Percentiles rank a stretch among this genome's conserved stretches.
Evolutionary conservation across 1,284 basidiomycete genomes (phyloP).

Genomic region (Ustilago trichophora): DNA sequence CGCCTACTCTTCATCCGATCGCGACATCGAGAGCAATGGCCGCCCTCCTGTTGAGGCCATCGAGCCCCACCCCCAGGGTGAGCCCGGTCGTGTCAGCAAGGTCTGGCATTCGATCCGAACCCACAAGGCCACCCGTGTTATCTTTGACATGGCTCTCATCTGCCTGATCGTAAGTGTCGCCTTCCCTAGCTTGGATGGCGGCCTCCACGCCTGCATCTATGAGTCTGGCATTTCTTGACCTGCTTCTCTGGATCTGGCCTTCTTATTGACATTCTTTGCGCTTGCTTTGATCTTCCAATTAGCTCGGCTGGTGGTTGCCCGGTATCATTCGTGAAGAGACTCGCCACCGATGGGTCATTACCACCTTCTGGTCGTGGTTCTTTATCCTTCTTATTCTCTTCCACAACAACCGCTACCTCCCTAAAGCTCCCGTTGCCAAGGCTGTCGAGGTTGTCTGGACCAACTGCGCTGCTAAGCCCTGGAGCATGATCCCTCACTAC

Average conservation of each 20-base stretch:
- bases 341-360: constrained; percentile 51
- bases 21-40: constrained; percentile 45
- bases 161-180: constrained; percentile 21
- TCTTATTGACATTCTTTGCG: background rate
- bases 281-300: background rate
- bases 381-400: constrained; percentile 62
- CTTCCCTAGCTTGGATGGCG: background rate
- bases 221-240: background rate
- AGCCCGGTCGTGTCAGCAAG: constrained; percentile 39
- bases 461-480: constrained; percentile 43
- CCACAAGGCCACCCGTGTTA: constrained; percentile 36
- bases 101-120: constrained; percentile 36
- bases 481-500: constrained; percentile 51
- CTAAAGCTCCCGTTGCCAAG: constrained; percentile 54
- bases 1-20: constrained; percentile 41
- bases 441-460: constrained; percentile 44
- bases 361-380: constrained; percentile 56
- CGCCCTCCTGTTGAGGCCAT: constrained; percentile 30
- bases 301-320: constrained; percentile 51
- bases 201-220: background rate
- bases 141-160: constrained; percentile 39
- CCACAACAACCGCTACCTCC: constrained; percentile 59
- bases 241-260: background rate
- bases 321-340: constrained; percentile 49
- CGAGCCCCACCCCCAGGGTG: constrained; percentile 46